phyloP scores from a whole-genome alignment of 148 eudicot species.

The Salicornia ramosissima region DNA sequence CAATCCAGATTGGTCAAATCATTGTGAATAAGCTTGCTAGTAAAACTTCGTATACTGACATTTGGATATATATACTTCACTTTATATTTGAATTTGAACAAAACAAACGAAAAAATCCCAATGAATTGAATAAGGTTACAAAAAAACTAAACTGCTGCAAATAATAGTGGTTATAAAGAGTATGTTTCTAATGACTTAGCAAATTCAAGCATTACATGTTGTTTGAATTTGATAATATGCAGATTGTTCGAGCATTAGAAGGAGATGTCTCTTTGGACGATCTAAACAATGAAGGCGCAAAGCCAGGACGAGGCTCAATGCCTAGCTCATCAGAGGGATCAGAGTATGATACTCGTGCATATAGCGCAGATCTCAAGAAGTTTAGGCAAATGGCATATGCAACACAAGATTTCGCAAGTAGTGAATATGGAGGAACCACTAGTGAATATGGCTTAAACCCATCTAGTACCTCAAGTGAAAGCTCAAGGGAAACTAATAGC shows the following conservation, averaged over 20 bases:
- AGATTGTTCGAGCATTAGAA: constrained; percentile 72
- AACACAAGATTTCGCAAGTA: constrained; percentile 33
- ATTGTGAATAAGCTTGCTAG: too few species aligned
- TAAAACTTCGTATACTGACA: too few species aligned
- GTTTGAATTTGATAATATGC: background rate
- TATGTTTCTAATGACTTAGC: too few species aligned
- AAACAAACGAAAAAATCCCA: too few species aligned
- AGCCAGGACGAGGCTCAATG: constrained; percentile 21
- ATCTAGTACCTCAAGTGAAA: constrained; percentile 20
- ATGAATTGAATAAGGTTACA: too few species aligned
- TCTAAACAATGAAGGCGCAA: constrained; percentile 35
- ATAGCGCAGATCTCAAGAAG: constrained; percentile 54
- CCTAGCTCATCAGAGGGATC: constrained; percentile 26
- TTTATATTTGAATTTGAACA: too few species aligned
- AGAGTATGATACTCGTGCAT: constrained; percentile 46
- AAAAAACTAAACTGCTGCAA: too few species aligned
- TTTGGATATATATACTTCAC: too few species aligned
- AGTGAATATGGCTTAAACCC: constrained; percentile 31
- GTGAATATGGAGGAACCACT: constrained; percentile 32
- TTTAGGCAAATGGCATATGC: constrained; percentile 55
- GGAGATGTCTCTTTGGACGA: constrained; percentile 65
- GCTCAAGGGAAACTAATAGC: constrained; percentile 19
- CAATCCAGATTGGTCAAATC: too few species aligned
- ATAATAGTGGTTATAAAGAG: too few species aligned
- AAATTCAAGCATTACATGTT: too few species aligned